Evolutionary conservation across 176 grass and related monocot species (phyloP).

Genomic region (Pontederia paniculata): DNA sequence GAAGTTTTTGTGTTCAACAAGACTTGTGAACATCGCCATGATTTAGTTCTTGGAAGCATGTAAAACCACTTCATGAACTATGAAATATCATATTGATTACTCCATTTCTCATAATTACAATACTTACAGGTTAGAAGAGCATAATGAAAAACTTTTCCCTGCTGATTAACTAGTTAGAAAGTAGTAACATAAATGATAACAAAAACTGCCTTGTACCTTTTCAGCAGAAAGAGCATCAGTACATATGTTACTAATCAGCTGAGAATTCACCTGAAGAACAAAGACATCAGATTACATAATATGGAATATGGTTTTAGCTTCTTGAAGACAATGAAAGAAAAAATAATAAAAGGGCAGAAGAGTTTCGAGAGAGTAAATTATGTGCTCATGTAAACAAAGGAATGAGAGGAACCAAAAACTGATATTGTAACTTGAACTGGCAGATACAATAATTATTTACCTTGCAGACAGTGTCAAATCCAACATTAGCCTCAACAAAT

Average conservation of each 20-base stretch:
- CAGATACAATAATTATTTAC: slow-evolving; percentile 13
- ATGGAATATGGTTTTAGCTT: neutral
- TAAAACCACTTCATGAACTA: too few relatives aligned
- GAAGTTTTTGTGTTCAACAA: neutral
- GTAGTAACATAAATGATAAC: neutral
- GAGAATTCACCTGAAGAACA: slow-evolving; percentile 52
- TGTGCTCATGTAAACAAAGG: too few relatives aligned
- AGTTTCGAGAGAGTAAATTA: too few relatives aligned
- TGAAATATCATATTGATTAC: too few relatives aligned
- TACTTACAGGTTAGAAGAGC: too few relatives aligned
- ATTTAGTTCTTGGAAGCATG: neutral
- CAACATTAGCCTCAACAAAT: slow-evolving; percentile 52
- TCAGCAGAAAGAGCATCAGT: slow-evolving; percentile 57
- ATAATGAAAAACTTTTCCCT: too few relatives aligned
- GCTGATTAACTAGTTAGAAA: too few relatives aligned
- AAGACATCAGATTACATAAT: neutral
- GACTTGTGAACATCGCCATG: neutral
- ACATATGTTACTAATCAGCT: slow-evolving; percentile 64
- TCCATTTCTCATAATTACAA: too few relatives aligned
- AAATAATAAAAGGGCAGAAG: too few relatives aligned
- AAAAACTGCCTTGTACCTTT: slow-evolving; percentile 25
- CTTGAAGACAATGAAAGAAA: neutral
- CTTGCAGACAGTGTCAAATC: slow-evolving; percentile 65
- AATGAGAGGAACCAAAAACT: too few relatives aligned
- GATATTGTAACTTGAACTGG: too few relatives aligned